These are phyloP conservation scores for Fusarium udum DNA, from an alignment of 2,329 filamentous ascomycete genomes.

Conservation along the genomic window DNA sequence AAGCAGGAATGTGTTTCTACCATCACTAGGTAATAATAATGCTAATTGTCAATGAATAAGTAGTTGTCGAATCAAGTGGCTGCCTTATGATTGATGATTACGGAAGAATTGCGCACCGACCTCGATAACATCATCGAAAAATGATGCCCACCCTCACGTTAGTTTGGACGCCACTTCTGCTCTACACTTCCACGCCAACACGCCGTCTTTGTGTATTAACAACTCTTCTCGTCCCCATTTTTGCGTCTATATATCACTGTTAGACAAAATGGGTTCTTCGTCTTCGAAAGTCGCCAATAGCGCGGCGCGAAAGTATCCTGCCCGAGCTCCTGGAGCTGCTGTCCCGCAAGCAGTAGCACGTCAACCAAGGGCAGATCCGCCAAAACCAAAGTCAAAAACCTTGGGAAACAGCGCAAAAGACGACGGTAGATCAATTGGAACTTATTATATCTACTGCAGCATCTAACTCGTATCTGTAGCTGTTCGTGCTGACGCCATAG, in stretches of 20 bases:
- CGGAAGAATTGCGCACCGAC: constrained; percentile 42
- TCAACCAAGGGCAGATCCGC: constrained; percentile 24
- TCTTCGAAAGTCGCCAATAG: constrained; percentile 56
- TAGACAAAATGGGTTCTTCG: constrained; percentile 53
- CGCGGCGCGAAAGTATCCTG: constrained; percentile 56
- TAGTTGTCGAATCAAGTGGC: background rate
- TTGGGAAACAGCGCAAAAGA: constrained; percentile 26
- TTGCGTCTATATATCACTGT: background rate
- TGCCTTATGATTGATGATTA: constrained; percentile 1
- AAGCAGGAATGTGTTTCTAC: background rate
- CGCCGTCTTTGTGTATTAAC: background rate
- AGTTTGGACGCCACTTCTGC: constrained; percentile 6
- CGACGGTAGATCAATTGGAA: constrained; percentile 27
- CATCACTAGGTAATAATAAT: background rate
- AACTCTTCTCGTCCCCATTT: background rate
- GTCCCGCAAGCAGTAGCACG: constrained; percentile 29
- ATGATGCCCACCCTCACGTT: background rate
- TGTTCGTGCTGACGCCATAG: constrained; percentile 51
- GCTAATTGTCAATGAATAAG: background rate
- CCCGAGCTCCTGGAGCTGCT: constrained; percentile 46
- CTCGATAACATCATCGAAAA: constrained; percentile 32
- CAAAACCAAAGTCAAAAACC: constrained; percentile 17
- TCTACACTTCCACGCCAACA: background rate
- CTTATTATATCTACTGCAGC: background rate
- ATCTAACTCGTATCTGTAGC: constrained; percentile 45